Conservation (phyloP, 495 filamentous ascomycete genomes). For the Trichoderma gamsii region DNA sequence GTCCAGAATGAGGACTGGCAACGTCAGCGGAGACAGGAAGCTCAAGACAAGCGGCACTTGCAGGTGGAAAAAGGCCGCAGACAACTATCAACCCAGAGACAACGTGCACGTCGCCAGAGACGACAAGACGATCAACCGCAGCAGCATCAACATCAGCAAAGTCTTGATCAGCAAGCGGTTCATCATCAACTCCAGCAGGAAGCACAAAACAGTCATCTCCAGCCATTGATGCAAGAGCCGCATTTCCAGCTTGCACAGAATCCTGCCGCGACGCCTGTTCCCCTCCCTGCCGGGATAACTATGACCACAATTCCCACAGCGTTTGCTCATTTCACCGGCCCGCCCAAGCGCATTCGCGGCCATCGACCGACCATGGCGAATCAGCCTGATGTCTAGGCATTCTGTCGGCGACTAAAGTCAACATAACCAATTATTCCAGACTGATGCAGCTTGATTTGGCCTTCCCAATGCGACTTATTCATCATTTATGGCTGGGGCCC, state of each 20-base stretch:
- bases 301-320: neutral
- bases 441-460: neutral
- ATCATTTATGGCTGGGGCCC: neutral
- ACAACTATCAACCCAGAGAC: slow-evolving; percentile 7
- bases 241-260: slow-evolving; percentile 10
- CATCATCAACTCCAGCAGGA: slow-evolving; percentile 5
- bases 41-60: slow-evolving; percentile 9
- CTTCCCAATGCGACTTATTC: neutral
- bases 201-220: slow-evolving; percentile 4
- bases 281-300: neutral
- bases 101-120: neutral
- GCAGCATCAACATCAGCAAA: slow-evolving; percentile 14
- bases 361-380: neutral
- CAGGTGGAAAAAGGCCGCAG: slow-evolving; percentile 9
- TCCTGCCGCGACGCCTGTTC: neutral
- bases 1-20: slow-evolving; percentile 19
- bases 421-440: neutral
- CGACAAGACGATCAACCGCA: slow-evolving; percentile 7
- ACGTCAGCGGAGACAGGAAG: slow-evolving; percentile 14
- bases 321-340: neutral
- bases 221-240: slow-evolving; percentile 12
- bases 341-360: slow-evolving; percentile 11
- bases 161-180: neutral
- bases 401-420: neutral
- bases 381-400: neutral